phyloP scores from a whole-genome alignment of 768 basidiomycete genomes.

The Mycena venus region DNA sequence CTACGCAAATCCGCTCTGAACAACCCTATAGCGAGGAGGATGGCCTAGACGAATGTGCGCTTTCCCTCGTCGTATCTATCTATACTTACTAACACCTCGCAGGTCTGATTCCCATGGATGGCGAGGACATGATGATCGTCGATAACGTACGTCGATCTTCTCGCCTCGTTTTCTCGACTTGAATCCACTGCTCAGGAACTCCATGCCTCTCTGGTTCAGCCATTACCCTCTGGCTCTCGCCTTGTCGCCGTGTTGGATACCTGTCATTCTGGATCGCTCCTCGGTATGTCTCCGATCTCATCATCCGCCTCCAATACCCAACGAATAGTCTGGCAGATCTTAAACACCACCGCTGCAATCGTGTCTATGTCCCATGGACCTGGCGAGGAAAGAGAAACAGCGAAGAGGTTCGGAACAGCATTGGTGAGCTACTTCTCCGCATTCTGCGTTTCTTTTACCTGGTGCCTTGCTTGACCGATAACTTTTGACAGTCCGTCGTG shows the following conservation, averaged over 20 bases:
- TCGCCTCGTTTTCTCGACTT: neutral
- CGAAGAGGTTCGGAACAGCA: slow-evolving; percentile 5
- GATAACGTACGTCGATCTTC: neutral
- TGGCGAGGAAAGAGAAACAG: slow-evolving; percentile 6
- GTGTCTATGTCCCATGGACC: slow-evolving; percentile 17
- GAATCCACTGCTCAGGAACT: slow-evolving; percentile 9
- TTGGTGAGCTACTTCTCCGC: slow-evolving; percentile 3
- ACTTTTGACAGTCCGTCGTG: neutral
- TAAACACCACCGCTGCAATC: slow-evolving; percentile 24
- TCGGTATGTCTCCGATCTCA: neutral
- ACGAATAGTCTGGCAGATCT: neutral
- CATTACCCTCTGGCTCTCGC: slow-evolving; percentile 12
- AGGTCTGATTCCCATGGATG: slow-evolving; percentile 11
- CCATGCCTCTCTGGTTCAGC: neutral
- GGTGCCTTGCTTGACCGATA: neutral
- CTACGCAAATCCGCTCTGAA: neutral
- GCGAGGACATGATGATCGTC: slow-evolving; percentile 4
- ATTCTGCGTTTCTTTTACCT: neutral
- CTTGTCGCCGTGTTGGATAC: slow-evolving; percentile 31
- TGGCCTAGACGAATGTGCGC: slow-evolving; percentile 18
- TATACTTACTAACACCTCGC: neutral
- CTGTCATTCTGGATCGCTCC: slow-evolving; percentile 19
- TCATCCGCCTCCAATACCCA: too few relatives aligned
- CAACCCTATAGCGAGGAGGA: slow-evolving; percentile 22
- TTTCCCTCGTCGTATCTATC: neutral